Base-by-base conservation (phyloP, 495 filamentous ascomycete species). In the Neurospora sp. region DNA sequence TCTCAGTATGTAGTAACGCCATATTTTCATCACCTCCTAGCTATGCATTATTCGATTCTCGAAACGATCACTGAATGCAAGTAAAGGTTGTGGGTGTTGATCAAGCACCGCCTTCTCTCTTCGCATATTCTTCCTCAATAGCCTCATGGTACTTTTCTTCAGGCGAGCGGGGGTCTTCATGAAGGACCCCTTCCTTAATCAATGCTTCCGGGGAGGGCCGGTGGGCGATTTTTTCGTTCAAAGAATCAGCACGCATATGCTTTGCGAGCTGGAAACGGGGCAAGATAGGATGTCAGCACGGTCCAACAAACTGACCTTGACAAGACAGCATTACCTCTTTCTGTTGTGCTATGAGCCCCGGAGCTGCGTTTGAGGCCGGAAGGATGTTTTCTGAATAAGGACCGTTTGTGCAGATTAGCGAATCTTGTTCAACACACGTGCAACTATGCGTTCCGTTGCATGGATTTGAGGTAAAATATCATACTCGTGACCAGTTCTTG, bases 401-500 rank as follows among this genome's bases (percentile, higher is more conserved):
- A 8, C 22, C 22, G 8, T 37, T 68, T 22, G 31, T 38, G 37
- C 17, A 31, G n/a, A 44, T 31, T 53, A 59, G 70, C 16, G 22
- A 22, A 31, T 10, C 17, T 31, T 31, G 42, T 31, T 27, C 31
- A 10, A 31, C 10, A 20, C 14, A 31, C 37, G 31, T 71, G 42
- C 70, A 53, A 53, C 39, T 61, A 38, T 40, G 37, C 14, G 70
- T 37, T 22, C 41, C 61, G 4, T 16, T 44, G 48, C n/a, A 22
- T 68, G 39, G 35, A 65, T 41, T 42, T 8, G 53, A 69, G 22
- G 69, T 70, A n/a, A 70, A 72, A 59, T 53, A 68, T 68, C 88
- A 40, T 86, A 94, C 92, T 91, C 76, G 94, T 92, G 70, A 97
- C 93, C 70, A 97, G 89, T 73, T 97, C 93, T 77, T 94, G 84